Evolutionary conservation across 805 yeast species (phyloP).

Genomic region (Candida succiphila): DNA sequence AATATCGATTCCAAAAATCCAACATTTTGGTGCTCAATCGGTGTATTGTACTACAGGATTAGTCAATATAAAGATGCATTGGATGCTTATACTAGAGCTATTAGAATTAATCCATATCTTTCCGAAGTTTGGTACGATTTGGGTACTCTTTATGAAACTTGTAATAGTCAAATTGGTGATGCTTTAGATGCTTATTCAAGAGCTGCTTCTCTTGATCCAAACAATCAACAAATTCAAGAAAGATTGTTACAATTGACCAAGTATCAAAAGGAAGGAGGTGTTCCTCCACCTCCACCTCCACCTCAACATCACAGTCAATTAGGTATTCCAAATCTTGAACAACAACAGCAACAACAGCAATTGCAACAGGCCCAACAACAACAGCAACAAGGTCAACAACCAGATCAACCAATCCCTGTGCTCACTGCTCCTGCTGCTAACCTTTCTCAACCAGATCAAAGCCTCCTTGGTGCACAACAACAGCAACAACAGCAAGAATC

Average conservation of each 20-base stretch:
- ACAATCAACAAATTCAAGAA: slow-evolving; percentile 87
- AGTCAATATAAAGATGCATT: slow-evolving; percentile 94
- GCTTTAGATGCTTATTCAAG: slow-evolving; percentile 96
- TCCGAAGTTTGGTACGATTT: slow-evolving; percentile 98
- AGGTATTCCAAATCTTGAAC: slow-evolving; percentile 26
- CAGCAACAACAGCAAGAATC: slow-evolving; percentile 3
- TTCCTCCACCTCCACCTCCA: slow-evolving; percentile 35
- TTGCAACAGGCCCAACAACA: slow-evolving; percentile 21
- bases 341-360: slow-evolving; percentile 24
- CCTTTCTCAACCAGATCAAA: too few species aligned
- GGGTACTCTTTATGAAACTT: slow-evolving; percentile 94
- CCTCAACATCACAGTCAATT: slow-evolving; percentile 56
- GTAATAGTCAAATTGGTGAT: slow-evolving; percentile 90
- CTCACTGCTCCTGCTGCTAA: slow-evolving; percentile 1
- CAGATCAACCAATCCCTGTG: too few species aligned
- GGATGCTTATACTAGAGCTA: slow-evolving; percentile 96
- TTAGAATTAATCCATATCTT: slow-evolving; percentile 88
- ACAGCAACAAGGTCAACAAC: slow-evolving; percentile 16
- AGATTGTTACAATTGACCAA: slow-evolving; percentile 78
- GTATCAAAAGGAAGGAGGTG: slow-evolving; percentile 60
- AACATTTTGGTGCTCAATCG: slow-evolving; percentile 95
- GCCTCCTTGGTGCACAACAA: too few species aligned
- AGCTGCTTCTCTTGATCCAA: slow-evolving; percentile 92
- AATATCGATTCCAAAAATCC: slow-evolving; percentile 95
- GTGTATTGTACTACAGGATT: slow-evolving; percentile 93